Base-by-base conservation (phyloP, 306 rosid genomes). In the Carpinus viminea region DNA sequence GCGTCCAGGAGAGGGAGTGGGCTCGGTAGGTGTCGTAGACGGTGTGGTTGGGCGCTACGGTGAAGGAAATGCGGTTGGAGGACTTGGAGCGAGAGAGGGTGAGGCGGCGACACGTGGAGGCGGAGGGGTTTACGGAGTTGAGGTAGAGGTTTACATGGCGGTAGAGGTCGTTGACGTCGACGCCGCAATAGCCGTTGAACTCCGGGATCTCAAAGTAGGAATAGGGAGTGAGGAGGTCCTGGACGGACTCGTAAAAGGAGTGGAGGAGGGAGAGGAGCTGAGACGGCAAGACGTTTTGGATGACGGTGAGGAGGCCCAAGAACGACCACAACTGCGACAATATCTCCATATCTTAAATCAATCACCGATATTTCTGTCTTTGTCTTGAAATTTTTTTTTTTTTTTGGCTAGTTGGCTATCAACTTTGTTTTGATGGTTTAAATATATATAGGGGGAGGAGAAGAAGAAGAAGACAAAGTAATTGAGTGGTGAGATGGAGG, bases 311-410 rank as follows among this genome's bases (percentile, higher is more conserved):
- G 36, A 93, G 85, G 20, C 98, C 97, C 6, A 93, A 73, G 54
- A 93, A 73, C 17, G 98, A 93, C 98, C 98, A 93, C 90, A 93
- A 72, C 79, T 91, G 97, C 13, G 98, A 90, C n/a, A 93, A 73
- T 61, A 93, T 81, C 86, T 93, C 97, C 97, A 91, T 93, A 36
- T 12, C 13, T 41, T 41, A 41, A n/a, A 41, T 41, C 7, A 41
- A 6, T 1, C 7, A 5, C 5, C 24, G 46, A 11, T 34, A 34
- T 46, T 7, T 50, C 31, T 4, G 34, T 24, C 31, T 18, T 47
- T 43, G 59, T 54, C 54, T 62, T 5, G 11, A 50, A 6, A 13
- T 15, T 36, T 7, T 18, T 17, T 28, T 24, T 24, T 24, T 43
- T 43, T 8, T 26, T 51, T 15, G 72, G 50, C 18, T 45, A 38